A percentile compares a stretch with the other conserved stretches of the same genome.
phyloP scores from a whole-genome alignment of 768 basidiomycete species.

The Xerocomellus intermedius region DNA sequence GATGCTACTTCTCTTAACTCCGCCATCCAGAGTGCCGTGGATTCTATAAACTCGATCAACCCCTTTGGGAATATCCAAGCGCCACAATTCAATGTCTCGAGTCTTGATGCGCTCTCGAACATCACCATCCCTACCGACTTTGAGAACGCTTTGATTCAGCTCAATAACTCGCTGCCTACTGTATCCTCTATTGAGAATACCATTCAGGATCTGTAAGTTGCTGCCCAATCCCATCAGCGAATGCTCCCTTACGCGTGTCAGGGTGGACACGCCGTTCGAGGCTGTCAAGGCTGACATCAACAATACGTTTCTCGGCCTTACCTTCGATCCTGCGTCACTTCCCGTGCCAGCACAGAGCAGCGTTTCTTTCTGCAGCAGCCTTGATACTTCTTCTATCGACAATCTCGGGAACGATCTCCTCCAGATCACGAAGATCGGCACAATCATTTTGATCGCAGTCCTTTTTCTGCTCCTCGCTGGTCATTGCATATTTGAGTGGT shows the following conservation, averaged over 20 bases:
- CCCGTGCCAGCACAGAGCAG: constrained; percentile 72
- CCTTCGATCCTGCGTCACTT: constrained; percentile 68
- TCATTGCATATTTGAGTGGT: constrained; percentile 82
- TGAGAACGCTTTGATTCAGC: constrained; percentile 62
- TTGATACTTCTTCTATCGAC: constrained; percentile 86
- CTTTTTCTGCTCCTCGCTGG: constrained; percentile 73
- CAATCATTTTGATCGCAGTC: constrained; percentile 66
- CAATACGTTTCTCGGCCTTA: constrained; percentile 71
- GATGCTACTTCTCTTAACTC: constrained; percentile 68
- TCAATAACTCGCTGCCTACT: constrained; percentile 82
- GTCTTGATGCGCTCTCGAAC: constrained; percentile 69
- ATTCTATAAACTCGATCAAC: constrained; percentile 72
- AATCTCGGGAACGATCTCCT: constrained; percentile 79
- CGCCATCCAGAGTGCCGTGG: constrained; percentile 60
- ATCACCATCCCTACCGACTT: constrained; percentile 80
- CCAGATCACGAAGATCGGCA: constrained; percentile 76
- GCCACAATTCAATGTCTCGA: constrained; percentile 75
- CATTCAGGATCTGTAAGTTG: constrained; percentile 64
- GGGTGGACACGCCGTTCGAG: constrained; percentile 86
- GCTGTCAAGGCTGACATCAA: constrained; percentile 87
- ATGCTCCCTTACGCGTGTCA: constrained; percentile 26
- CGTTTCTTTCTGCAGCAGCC: constrained; percentile 69
- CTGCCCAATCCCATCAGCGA: neutral
- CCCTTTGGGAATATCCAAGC: constrained; percentile 66
- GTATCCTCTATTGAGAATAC: constrained; percentile 70